Conservation (phyloP, 1,139 yeast genomes). For the Meyerozyma smithsonii region DNA sequence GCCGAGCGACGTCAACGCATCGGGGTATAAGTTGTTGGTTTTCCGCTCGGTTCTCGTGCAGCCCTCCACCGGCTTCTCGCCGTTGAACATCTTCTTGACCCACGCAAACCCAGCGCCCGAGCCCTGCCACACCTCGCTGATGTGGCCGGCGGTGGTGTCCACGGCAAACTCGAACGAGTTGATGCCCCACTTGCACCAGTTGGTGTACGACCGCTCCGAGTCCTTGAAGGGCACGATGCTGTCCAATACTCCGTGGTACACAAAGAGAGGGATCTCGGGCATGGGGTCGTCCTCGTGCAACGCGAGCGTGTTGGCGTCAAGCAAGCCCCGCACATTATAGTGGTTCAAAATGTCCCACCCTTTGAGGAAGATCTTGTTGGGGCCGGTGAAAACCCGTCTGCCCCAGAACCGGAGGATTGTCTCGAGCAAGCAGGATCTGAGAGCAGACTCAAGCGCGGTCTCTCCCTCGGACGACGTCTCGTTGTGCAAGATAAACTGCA, state of each 20-base stretch:
- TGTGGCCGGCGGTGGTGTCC: constrained; percentile 11
- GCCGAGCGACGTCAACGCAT: constrained; percentile 5
- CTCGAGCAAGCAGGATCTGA: constrained; percentile 8
- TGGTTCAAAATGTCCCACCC: constrained; percentile 15
- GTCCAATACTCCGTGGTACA: constrained; percentile 11
- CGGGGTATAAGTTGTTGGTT: constrained; percentile 23
- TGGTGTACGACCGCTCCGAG: constrained; percentile 7
- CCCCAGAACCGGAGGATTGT: constrained; percentile 6
- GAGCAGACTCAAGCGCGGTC: constrained; percentile 1
- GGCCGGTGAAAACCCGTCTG: constrained; percentile 9
- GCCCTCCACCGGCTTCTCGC: constrained; percentile 23
- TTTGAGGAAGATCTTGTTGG: constrained; percentile 9
- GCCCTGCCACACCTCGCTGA: constrained; percentile 5
- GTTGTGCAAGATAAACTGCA: constrained; percentile 6
- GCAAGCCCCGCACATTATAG: constrained; percentile 11
- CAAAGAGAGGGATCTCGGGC: constrained; percentile 11
- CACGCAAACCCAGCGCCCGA: constrained; percentile 4
- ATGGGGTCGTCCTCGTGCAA: constrained; percentile 12
- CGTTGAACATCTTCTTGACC: constrained; percentile 17
- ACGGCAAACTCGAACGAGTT: constrained; percentile 12
- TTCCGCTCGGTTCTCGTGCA: constrained; percentile 19
- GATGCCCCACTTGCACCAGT: constrained; percentile 8
- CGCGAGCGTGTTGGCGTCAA: constrained; percentile 10
- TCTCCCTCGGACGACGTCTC: constrained; percentile 5
- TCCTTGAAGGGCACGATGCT: constrained; percentile 9